Conservation (phyloP, 2,329 filamentous ascomycete genomes). For the Microcera coccophila region DNA sequence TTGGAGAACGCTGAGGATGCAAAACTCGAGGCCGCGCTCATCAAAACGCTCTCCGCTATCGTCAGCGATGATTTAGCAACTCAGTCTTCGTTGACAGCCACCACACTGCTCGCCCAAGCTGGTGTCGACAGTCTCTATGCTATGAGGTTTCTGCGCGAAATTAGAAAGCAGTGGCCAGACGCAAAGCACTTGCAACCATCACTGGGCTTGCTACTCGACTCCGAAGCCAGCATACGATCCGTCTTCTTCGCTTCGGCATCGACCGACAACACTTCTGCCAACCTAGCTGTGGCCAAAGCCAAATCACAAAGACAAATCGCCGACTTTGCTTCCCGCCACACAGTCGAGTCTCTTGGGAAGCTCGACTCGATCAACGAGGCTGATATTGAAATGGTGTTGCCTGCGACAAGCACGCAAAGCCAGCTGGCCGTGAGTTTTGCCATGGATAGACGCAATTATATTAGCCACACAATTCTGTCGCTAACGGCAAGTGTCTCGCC, state of each 20-base stretch:
- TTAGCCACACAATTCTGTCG: neutral
- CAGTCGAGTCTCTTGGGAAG: neutral
- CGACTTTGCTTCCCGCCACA: neutral
- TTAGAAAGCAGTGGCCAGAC: neutral
- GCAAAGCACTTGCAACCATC: neutral
- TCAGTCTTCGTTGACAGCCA: neutral
- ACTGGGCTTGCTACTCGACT: neutral
- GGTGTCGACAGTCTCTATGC: neutral
- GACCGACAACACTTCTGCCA: neutral
- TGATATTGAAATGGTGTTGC: constrained; percentile 28
- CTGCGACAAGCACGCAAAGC: constrained; percentile 33
- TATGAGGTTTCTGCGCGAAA: neutral
- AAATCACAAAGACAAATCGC: neutral
- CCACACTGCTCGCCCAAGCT: neutral
- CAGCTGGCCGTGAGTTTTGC: constrained; percentile 33
- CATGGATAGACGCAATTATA: constrained; percentile 14
- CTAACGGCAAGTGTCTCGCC: constrained; percentile 23
- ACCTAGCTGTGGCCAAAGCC: neutral
- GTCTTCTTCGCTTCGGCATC: neutral
- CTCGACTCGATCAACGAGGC: neutral
- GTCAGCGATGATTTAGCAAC: neutral
- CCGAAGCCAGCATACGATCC: neutral
- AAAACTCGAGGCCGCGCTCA: neutral
- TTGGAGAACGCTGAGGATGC: neutral
- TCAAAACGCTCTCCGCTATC: neutral